Evolutionary conservation across 352 stramenopile genomes (phyloP), one percentile per base, ranked within the genome.

Genomic region (Pythium phragmiticola): DNA sequence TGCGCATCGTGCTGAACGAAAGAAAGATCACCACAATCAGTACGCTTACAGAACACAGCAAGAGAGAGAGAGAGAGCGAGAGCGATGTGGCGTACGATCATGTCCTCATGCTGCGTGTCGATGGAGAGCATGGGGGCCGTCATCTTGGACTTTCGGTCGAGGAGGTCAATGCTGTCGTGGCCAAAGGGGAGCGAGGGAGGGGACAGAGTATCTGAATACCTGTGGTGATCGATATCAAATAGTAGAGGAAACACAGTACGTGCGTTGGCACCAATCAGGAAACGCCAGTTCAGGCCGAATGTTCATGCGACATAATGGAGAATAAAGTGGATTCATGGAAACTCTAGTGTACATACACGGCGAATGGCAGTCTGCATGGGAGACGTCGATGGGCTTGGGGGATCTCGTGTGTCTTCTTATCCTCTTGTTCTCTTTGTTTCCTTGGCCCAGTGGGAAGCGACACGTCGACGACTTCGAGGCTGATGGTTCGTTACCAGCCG

Each of bases 21-120:
- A 8, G 1, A 54, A 11, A 74, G n/a, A 30, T 21, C 94, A 63
- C 47, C 4, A 50, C 28, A 71, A 26, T 60, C 21, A 68, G 17
- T 55, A 41, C 19, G 45, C 26, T 42, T 34, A 37, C 4, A 75
- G 42, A 33, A 47, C 4, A 39, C 26, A 8, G 5, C 26, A 13
- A 41, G 41, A 21, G 5, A 26, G 42, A 36, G 5, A 48, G 13
- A 57, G 16, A 19, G 4, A 28, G 26, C 2, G 26, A 28, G 26
- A 28, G 26, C 26, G 21, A 46, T 50, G 21, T 11, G 8, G 68
- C 79, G 68, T 79, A 97, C 89, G 72, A 97, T 95, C 88, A 99
- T 98, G 77, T 99, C 97, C 73, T 98, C 96, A 73, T 99, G 97
- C 76, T 99, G 92, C 43, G 96, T 98, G 67, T 99, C 95, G 66